A percentile compares a stretch with the other conserved stretches of the same genome.
These are phyloP conservation scores for Stipa capillata DNA, from an alignment of 176 grass and related monocot species.

Conservation along the genomic window DNA sequence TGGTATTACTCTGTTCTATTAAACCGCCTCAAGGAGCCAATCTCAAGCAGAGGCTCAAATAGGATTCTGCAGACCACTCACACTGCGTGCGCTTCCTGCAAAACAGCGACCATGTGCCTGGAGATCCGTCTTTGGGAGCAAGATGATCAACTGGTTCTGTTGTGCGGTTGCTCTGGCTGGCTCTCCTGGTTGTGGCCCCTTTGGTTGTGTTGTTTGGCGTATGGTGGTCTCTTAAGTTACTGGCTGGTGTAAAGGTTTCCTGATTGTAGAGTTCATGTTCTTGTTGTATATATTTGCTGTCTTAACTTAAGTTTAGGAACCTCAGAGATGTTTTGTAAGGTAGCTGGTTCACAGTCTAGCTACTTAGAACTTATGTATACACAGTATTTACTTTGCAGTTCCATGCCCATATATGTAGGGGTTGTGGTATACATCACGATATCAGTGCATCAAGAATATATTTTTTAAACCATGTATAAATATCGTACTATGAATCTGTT, in stretches of 20 bases:
- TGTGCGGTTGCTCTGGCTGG: neutral
- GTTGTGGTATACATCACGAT: too few relatives aligned
- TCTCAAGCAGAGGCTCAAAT: constrained; percentile 9
- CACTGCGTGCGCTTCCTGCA: neutral
- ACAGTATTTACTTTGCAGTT: neutral
- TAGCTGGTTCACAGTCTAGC: neutral
- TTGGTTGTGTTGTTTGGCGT: constrained; percentile 6
- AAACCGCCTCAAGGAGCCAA: neutral
- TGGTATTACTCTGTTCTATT: too few relatives aligned
- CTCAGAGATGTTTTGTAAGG: neutral
- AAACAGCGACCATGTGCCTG: neutral
- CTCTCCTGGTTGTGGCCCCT: neutral
- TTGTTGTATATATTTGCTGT: neutral
- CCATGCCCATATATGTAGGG: neutral
- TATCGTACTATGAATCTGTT: too few relatives aligned
- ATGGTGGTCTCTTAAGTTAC: neutral
- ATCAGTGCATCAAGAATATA: too few relatives aligned
- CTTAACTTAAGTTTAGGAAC: neutral
- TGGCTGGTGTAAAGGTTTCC: neutral
- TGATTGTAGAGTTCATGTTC: neutral
- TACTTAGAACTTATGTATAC: neutral
- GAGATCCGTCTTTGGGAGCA: neutral
- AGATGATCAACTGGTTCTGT: neutral
- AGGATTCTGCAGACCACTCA: neutral
- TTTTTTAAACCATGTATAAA: too few relatives aligned